phyloP scores from a whole-genome alignment of 441 rosid species.

The Geranium incanum region DNA sequence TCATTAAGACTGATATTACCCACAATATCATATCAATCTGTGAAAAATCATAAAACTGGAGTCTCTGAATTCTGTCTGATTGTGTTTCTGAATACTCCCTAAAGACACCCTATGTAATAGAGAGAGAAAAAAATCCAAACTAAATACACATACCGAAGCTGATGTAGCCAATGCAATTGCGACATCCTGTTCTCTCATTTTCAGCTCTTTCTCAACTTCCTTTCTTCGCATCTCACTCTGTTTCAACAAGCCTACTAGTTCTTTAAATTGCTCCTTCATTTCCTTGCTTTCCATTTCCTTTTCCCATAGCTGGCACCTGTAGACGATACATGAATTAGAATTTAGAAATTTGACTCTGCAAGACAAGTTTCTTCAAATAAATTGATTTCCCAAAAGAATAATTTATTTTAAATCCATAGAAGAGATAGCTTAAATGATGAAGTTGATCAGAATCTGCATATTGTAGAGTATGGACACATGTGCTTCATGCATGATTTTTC shows the following conservation, averaged over 20 bases:
- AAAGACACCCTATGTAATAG: slow-evolving; percentile 5
- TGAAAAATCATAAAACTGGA: no score
- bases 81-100: no score
- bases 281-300: slow-evolving; percentile 77
- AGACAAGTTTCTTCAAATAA: not conserved
- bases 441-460: not conserved
- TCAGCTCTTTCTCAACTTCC: slow-evolving; percentile 81
- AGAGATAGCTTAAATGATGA: not conserved
- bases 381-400: not conserved
- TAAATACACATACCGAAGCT: slow-evolving; percentile 37
- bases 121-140: slow-evolving; percentile 7
- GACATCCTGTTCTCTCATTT: slow-evolving; percentile 65
- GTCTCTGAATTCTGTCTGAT: no score
- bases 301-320: slow-evolving; percentile 90
- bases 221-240: slow-evolving; percentile 76
- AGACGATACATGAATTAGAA: slow-evolving; percentile 10
- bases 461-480: slow-evolving; percentile 3
- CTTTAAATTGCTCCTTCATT: slow-evolving; percentile 90
- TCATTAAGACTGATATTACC: slow-evolving; percentile 11
- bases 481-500: slow-evolving; percentile 2
- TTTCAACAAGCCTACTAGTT: slow-evolving; percentile 61
- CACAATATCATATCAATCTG: not conserved
- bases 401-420: not conserved
- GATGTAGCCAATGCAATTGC: slow-evolving; percentile 58
- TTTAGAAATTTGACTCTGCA: slow-evolving; percentile 12